Conservation (phyloP, 1,139 yeast genomes). For the Geotrichum phurueaensis region DNA sequence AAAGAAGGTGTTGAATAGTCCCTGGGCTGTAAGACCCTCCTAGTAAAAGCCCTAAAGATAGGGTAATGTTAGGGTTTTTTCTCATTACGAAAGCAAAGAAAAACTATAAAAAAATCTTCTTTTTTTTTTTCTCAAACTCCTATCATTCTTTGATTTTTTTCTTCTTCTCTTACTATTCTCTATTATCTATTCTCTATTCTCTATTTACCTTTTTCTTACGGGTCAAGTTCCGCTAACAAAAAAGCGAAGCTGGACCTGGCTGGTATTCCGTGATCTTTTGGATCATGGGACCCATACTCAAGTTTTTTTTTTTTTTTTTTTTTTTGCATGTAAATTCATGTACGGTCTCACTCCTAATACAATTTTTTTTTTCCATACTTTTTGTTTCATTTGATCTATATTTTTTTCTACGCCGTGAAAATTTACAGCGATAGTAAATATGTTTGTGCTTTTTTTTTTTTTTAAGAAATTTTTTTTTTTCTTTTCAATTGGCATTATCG, state of each 20-base stretch:
- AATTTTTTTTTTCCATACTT: not conserved
- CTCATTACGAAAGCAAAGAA: too few relatives aligned
- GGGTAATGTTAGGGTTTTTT: not conserved
- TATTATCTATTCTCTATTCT: too few relatives aligned
- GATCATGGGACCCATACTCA: not conserved
- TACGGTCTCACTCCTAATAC: not conserved
- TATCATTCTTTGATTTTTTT: not conserved
- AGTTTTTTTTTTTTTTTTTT: not conserved
- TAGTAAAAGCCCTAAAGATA: not conserved
- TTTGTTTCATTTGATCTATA: not conserved
- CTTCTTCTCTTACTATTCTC: not conserved
- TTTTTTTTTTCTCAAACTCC: not conserved
- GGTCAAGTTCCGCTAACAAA: not conserved
- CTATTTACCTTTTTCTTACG: too few relatives aligned
- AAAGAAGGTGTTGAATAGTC: too few relatives aligned
- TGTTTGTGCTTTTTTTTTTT: not conserved
- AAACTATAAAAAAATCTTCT: not conserved
- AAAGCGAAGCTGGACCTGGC: not conserved
- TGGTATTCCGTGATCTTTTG: not conserved
- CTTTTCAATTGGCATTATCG: conserved; percentile 8
- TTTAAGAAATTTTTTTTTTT: not conserved
- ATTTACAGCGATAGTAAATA: not conserved
- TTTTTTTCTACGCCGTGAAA: not conserved
- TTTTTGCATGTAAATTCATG: not conserved
- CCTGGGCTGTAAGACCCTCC: too few relatives aligned